Base-by-base conservation (phyloP, 371 early-diverging fungal species). In the Haplosporangium sp. region DNA sequence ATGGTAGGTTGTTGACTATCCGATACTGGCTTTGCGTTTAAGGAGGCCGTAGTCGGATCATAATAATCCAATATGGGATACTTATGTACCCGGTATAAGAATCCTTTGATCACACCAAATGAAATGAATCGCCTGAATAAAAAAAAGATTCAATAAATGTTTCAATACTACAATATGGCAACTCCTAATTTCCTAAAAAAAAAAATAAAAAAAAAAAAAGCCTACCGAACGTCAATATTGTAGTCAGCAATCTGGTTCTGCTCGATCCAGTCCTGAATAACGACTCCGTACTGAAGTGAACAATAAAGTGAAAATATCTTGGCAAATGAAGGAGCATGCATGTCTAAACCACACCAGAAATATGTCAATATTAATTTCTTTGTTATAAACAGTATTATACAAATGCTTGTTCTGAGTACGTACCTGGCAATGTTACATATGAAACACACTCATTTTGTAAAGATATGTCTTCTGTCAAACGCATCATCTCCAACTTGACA, bases 71-170 rank as follows among this genome's bases (percentile, higher is more conserved):
- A 63, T 17, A 95, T 86, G 0, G 96, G 95, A 79, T 94, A 96
- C 72, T 92, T 94, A 84, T 95, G 94, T 1, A 96, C 90, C 37
- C 96, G 89, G 70, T 91, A 90, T 7, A 96, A 84, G 69, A 94
- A 87, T 2, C 91, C 92, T 63, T 96, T 93, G 74, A 94, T 87
- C 3, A 93, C 88, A 0, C 95, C 96, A 86, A 92, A 96, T 5
- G 94, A 89, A 39, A 96, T 89, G 62, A 96, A 90, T 5, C 96
- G 91, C 47, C 95, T 94, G 69, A 35, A n/a, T 47, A 15, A 20
- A 27, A 15, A 3, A 27, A 55, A 55, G 10, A 10, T 34, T 13
- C 10, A 34, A 34, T 34, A 55, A 15, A 55, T 55, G 20, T 34
- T 10, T 27, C 27, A 55, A 34, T 35, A 7, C 55, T 55, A 4